Base-by-base conservation (phyloP, 179 eudicot species). In the Beta lomatogona region DNA sequence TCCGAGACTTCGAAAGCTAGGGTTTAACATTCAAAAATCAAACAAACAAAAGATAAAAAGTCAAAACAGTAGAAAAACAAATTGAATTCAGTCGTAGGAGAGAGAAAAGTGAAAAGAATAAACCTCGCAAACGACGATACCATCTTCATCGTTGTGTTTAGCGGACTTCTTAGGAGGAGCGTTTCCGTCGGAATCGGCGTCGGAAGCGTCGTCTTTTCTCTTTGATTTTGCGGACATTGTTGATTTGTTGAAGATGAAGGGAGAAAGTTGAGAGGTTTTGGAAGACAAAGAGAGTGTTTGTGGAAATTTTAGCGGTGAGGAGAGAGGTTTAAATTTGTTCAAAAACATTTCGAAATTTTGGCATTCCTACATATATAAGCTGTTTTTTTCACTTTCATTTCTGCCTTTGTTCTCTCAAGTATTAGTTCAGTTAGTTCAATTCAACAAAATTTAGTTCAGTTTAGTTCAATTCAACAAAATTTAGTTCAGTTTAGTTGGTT, bases 1-100 rank as follows among this genome's bases (percentile, higher is more conserved):
- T 89, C 41, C 92, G 89, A 83, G 86, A 92, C 87, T 88, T 93
- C 66, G 94, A 89, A 50, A 93, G 83, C 97, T 92, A 63, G 22
- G 85, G 73, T 54, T 82, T 82, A 58, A 16, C 48, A 54, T 45
- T 53, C 52, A 45, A 31, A 77, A 52, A 14, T 45, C 13, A 21
- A 3, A 57, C 15, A 58, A 77, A 46, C 41, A 9, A 21, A 36
- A 36, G 41, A 36, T 36, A 36, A 36, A 36, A 36, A 79, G 36
- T 36, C 31, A 9, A 54, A 36, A 6, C 12, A 18, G 41, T 36
- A 36, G 41, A 1, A 36, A 36, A 36, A n/a, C 41, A 36, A 36
- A 4, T 36, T 36, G 41, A 36, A 36, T 36, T 36, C 3, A 36
- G 41, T 36, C 41, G 41, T 36, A 3, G 10, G 3, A 10, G 2